Percentiles rank a stretch among this genome's conserved stretches.
phyloP scores from a whole-genome alignment of 129 eudicot species.

The Rutidosis leptorrhynchoides region DNA sequence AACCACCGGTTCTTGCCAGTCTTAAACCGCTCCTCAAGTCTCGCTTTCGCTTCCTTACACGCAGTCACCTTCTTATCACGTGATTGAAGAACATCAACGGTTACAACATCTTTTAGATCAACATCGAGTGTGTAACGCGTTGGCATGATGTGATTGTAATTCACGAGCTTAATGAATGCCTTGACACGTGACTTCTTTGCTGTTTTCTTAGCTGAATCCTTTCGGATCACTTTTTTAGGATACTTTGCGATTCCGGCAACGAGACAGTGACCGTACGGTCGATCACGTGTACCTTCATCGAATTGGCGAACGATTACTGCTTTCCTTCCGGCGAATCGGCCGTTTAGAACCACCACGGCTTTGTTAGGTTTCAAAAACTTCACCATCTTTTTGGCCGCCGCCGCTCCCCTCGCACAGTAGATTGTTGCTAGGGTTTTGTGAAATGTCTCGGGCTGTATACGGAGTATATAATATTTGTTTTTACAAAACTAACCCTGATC shows the following conservation, averaged over 20 bases:
- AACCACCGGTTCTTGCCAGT: slow-evolving; percentile 43
- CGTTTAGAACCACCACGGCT: slow-evolving; percentile 52
- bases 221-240: slow-evolving; percentile 46
- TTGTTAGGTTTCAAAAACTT: slow-evolving; percentile 53
- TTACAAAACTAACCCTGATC: background rate
- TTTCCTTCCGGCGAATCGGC: slow-evolving; percentile 50
- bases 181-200: slow-evolving; percentile 57
- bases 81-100: slow-evolving; percentile 30
- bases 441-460: background rate
- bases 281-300: slow-evolving; percentile 59
- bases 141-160: slow-evolving; percentile 45
- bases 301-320: slow-evolving; percentile 45
- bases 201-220: slow-evolving; percentile 43
- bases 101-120: slow-evolving; percentile 35
- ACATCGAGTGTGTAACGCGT: slow-evolving; percentile 42
- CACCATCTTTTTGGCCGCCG: slow-evolving; percentile 48
- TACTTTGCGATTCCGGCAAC: slow-evolving; percentile 54
- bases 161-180: slow-evolving; percentile 53
- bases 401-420: slow-evolving; percentile 8
- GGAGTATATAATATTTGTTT: slow-evolving; percentile 18
- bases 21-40: slow-evolving; percentile 38
- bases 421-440: slow-evolving; percentile 28
- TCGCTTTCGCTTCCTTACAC: slow-evolving; percentile 37
- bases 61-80: slow-evolving; percentile 42
- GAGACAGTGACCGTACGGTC: slow-evolving; percentile 47